Conservation (phyloP, 306 rosid genomes). For the Castanopsis chinensis region DNA sequence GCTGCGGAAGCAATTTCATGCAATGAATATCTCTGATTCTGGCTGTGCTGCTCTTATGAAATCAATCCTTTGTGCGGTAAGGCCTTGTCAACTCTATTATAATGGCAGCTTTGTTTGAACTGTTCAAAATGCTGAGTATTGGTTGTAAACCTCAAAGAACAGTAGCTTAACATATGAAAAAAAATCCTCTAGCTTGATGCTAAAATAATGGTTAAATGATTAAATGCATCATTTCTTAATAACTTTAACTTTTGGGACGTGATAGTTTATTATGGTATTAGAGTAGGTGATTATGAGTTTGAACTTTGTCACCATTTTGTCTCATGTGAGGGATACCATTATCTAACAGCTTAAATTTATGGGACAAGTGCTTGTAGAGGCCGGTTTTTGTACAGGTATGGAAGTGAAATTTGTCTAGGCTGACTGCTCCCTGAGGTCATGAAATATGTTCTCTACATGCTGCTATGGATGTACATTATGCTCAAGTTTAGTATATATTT, state of each 20-base stretch:
- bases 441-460: background rate
- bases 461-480: background rate
- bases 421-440: background rate
- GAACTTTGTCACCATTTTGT: too few relatives aligned
- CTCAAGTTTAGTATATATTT: background rate
- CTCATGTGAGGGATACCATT: too few relatives aligned
- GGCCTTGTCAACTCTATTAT: background rate
- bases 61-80: background rate
- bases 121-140: background rate
- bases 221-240: too few relatives aligned
- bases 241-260: too few relatives aligned
- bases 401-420: background rate
- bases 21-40: background rate
- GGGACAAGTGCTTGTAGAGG: background rate
- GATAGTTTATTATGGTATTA: too few relatives aligned
- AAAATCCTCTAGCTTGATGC: background rate
- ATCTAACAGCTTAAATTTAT: too few relatives aligned
- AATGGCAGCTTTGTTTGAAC: background rate
- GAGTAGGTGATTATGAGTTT: too few relatives aligned
- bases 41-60: background rate
- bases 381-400: background rate
- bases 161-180: background rate
- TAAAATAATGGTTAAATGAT: background rate
- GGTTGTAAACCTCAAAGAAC: background rate
- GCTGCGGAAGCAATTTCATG: background rate